Conservation (phyloP, 495 filamentous ascomycete species). For the Evansstolkia leycettana region DNA sequence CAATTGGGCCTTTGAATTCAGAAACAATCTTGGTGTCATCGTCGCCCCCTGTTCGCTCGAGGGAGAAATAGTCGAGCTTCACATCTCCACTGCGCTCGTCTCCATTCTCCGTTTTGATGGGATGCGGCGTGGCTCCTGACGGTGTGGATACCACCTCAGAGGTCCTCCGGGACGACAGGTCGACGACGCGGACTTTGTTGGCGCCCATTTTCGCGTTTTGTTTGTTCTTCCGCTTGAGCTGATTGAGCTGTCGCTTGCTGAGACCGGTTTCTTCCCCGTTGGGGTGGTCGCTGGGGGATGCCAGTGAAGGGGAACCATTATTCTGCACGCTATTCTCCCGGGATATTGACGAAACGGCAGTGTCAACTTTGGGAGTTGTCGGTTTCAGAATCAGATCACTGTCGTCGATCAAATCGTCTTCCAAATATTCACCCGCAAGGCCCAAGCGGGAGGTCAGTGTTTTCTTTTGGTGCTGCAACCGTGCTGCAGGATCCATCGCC, state of each 20-base stretch:
- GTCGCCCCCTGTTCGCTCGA: conserved; percentile 64
- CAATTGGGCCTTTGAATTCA: conserved; percentile 77
- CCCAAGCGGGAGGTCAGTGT: conserved; percentile 73
- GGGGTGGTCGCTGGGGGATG: conserved; percentile 39
- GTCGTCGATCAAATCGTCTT: conserved; percentile 64
- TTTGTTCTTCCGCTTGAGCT: conserved; percentile 84
- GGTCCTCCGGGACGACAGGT: conserved; percentile 59
- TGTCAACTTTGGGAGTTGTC: conserved; percentile 35
- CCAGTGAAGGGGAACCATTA: conserved; percentile 25
- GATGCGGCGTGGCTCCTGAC: conserved; percentile 49
- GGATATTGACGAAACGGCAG: conserved; percentile 17
- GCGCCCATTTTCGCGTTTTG: conserved; percentile 70
- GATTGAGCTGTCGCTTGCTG: conserved; percentile 86
- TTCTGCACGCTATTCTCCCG: conserved; percentile 35
- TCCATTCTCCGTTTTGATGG: conserved; percentile 50
- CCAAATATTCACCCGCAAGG: conserved; percentile 70
- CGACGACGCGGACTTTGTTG: conserved; percentile 82
- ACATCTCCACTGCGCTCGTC: conserved; percentile 40
- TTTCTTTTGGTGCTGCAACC: conserved; percentile 80
- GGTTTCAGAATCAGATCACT: conserved; percentile 40
- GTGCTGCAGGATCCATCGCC: conserved; percentile 62
- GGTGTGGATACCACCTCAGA: conserved; percentile 58
- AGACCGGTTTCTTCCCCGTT: conserved; percentile 55
- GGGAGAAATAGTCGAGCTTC: conserved; percentile 67
- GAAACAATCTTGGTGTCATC: conserved; percentile 88